Conservation (phyloP, 106 monocot genomes). For the Platanthera zijinensis region DNA sequence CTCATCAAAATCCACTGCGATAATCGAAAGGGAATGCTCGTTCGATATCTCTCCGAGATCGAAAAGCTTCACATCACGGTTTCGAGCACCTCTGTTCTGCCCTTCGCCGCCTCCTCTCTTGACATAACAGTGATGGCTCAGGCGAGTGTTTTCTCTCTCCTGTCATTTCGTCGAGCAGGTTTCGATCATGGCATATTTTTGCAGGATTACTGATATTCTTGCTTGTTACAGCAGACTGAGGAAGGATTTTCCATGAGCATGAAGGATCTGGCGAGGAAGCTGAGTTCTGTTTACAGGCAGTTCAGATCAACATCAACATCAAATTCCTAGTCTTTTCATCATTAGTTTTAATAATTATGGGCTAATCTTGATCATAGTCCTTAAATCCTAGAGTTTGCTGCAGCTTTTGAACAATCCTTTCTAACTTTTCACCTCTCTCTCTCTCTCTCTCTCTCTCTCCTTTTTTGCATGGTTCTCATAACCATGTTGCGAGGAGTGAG, state of each 20-base stretch:
- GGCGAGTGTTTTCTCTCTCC: neutral
- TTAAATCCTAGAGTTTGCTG: neutral
- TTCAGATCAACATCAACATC: neutral
- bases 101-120: constrained; percentile 8
- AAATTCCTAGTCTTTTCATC: neutral
- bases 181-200: neutral
- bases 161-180: neutral
- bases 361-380: neutral
- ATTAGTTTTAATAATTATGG: neutral
- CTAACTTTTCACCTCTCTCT: neutral
- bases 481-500: constrained; percentile 4
- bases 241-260: constrained; percentile 10
- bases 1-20: constrained; percentile 14
- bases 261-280: constrained; percentile 10
- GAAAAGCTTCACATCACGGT: constrained; percentile 5
- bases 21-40: neutral
- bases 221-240: constrained; percentile 10
- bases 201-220: neutral
- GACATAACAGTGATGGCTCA: constrained; percentile 11
- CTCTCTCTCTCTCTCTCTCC: neutral
- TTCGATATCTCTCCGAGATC: constrained; percentile 5
- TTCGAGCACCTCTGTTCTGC: neutral
- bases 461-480: constrained; percentile 1
- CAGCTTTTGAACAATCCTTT: neutral
- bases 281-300: neutral